phyloP scores from a whole-genome alignment of 805 yeast genomes.

The Candida patagonica region DNA sequence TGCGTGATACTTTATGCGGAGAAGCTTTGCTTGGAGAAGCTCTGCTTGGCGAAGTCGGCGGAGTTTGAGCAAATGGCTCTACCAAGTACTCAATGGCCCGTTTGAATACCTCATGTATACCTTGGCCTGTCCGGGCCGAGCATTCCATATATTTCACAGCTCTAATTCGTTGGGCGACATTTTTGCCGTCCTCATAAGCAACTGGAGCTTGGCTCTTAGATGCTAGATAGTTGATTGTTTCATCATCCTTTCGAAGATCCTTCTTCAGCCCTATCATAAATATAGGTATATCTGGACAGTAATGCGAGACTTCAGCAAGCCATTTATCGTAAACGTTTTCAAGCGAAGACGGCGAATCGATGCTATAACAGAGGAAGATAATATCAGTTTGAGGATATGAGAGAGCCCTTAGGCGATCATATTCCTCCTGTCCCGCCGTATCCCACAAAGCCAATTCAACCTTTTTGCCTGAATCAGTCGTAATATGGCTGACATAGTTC shows the following conservation, averaged over 20 bases:
- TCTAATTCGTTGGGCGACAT: constrained; percentile 49
- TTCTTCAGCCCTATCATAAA: constrained; percentile 75
- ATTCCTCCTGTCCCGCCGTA: constrained; percentile 86
- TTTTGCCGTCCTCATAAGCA: constrained; percentile 36
- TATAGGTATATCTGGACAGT: constrained; percentile 72
- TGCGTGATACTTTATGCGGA: too few relatives aligned
- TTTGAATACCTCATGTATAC: constrained; percentile 60
- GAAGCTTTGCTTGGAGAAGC: not conserved
- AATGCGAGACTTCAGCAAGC: constrained; percentile 80
- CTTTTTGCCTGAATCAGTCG: constrained; percentile 38
- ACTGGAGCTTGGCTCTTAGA: constrained; percentile 22
- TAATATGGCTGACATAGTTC: constrained; percentile 55
- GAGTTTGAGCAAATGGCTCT: constrained; percentile 1
- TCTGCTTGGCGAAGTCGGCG: not conserved
- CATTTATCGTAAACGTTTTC: constrained; percentile 71
- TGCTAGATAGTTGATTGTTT: constrained; percentile 16
- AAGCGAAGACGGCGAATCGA: constrained; percentile 53
- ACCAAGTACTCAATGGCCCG: constrained; percentile 38
- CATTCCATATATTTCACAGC: constrained; percentile 71
- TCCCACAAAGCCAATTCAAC: constrained; percentile 77
- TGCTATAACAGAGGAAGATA: constrained; percentile 64
- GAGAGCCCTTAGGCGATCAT: constrained; percentile 69
- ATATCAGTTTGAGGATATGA: constrained; percentile 74
- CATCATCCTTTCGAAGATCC: constrained; percentile 39
- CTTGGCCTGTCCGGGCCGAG: constrained; percentile 55